Conservation (phyloP, 495 filamentous ascomycete genomes). For the Penicillium roqueforti region DNA sequence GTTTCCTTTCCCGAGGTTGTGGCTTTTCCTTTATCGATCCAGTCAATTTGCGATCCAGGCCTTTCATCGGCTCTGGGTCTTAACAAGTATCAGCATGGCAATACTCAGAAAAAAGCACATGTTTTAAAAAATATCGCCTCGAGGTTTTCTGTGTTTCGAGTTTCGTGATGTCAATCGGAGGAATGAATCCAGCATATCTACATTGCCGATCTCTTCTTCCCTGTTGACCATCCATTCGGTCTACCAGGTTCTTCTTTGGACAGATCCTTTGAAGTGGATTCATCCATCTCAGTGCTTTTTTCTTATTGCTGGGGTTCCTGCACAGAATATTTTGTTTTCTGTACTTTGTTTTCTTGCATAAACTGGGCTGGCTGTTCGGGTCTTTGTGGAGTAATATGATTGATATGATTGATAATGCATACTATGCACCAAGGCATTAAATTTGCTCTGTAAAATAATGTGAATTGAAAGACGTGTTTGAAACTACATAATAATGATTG, state of each 20-base stretch:
- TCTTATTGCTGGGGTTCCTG: neutral
- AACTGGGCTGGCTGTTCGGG: constrained; percentile 5
- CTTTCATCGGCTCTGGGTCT: constrained; percentile 12
- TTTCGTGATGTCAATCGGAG: neutral
- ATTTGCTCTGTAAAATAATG: neutral
- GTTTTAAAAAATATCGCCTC: constrained; percentile 19
- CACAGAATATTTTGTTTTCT: constrained; percentile 9
- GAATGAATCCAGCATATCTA: constrained; percentile 1
- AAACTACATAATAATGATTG: neutral
- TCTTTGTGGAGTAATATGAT: constrained; percentile 13
- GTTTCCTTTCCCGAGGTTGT: constrained; percentile 3
- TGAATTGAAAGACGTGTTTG: neutral
- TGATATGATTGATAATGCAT: constrained; percentile 17
- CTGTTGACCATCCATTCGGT: neutral
- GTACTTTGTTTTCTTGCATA: constrained; percentile 21
- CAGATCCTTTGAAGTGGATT: neutral
- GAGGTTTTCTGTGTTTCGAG: constrained; percentile 10
- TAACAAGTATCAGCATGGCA: constrained; percentile 24
- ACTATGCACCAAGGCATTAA: constrained; percentile 2
- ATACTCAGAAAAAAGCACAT: constrained; percentile 15
- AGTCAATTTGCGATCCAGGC: constrained; percentile 9
- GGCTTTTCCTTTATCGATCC: constrained; percentile 10
- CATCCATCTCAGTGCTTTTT: neutral
- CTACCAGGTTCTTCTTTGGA: neutral
- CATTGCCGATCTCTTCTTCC: neutral